These are phyloP conservation scores for Teratosphaeria viscida DNA, from an alignment of 2,329 filamentous ascomycete genomes.

Conservation along the genomic window DNA sequence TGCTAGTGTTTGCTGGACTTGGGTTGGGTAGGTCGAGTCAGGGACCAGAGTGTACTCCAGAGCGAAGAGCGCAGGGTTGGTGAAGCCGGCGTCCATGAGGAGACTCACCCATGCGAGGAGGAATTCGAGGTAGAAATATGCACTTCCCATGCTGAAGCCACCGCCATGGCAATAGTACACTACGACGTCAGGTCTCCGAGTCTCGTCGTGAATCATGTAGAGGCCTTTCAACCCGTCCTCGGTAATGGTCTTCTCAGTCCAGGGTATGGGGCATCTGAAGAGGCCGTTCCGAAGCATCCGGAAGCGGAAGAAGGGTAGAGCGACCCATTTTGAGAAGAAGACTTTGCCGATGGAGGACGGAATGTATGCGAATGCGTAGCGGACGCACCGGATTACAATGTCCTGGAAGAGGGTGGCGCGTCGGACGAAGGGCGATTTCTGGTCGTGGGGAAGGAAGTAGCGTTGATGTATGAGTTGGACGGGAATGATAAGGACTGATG, in stretches of 20 bases:
- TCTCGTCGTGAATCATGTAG: conserved; percentile 56
- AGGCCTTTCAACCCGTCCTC: conserved; percentile 45
- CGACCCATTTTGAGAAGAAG: conserved; percentile 66
- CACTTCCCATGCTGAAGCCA: conserved; percentile 73
- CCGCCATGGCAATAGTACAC: conserved; percentile 76
- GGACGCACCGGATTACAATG: conserved; percentile 63
- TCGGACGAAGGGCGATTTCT: conserved; percentile 54
- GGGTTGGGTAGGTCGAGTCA: conserved; percentile 60
- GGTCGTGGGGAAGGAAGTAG: conserved; percentile 36
- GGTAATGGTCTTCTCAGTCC: conserved; percentile 48
- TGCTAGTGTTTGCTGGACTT: conserved; percentile 57
- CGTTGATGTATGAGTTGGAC: conserved; percentile 48
- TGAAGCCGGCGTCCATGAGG: conserved; percentile 54
- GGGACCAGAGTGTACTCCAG: conserved; percentile 74
- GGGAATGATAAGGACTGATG: conserved; percentile 49
- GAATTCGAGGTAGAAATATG: conserved; percentile 78
- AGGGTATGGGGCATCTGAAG: conserved; percentile 50
- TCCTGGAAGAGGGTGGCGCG: conserved; percentile 66
- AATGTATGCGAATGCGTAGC: conserved; percentile 65
- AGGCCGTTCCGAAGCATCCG: conserved; percentile 65
- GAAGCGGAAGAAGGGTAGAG: conserved; percentile 63
- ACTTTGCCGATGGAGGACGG: conserved; percentile 59
- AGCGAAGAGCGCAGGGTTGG: conserved; percentile 68
- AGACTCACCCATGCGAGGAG: conserved; percentile 61
- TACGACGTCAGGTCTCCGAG: conserved; percentile 59